Evolutionary conservation across 2,329 filamentous ascomycete genomes (phyloP), one percentile per base, ranked within the genome.

Genomic region (Grosmannia penicillata): DNA sequence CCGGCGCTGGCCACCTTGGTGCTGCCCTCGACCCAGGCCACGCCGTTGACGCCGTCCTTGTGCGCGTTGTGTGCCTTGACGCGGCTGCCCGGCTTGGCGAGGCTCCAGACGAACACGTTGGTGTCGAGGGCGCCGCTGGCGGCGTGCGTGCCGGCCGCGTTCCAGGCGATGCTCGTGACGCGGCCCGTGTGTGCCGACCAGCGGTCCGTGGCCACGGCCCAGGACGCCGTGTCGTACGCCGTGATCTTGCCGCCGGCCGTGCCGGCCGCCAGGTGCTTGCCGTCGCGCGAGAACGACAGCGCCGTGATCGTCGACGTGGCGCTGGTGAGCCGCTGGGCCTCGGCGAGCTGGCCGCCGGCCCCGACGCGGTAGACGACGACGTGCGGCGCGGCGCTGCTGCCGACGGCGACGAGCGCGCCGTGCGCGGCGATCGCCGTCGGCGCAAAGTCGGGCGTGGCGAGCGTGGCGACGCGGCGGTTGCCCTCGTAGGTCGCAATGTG

Each of bases 1-100:
- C 91, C 91, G 5, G 75, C 75, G 48, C 80, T 93, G 9, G 82
- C 76, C 36, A 96, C 68, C 60, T 72, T 83, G 15, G 58, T 58
- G 41, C 66, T 66, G 8, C 70, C 74, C 22, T 68, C 70, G 13
- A 83, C 68, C 65, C 89, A 98, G 11, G 71, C 71, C 14, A 96
- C 80, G 14, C 83, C 89, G 48, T 81, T 85, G 15, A 96, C 86
- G 9, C 91, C 91, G 53, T 96, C 91, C 62, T 95, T 95, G 62
- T 98, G 91, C 36, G 89, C 86, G 53, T 94, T 93, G 18, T 76
- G 61, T 13, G 77, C 79, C 63, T 91, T 89, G 48, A 93, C 72
- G 48, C 89, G 72, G 58, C 82, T 82, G 3, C 84, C 86, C 1
- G 89, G 89, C 54, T 84, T 82, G 28, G 64, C 68, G 40, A 95